Percentiles rank a stretch among this genome's conserved stretches.
phyloP scores from a whole-genome alignment of 331 rosid genomes.

The Quercus lobata region DNA sequence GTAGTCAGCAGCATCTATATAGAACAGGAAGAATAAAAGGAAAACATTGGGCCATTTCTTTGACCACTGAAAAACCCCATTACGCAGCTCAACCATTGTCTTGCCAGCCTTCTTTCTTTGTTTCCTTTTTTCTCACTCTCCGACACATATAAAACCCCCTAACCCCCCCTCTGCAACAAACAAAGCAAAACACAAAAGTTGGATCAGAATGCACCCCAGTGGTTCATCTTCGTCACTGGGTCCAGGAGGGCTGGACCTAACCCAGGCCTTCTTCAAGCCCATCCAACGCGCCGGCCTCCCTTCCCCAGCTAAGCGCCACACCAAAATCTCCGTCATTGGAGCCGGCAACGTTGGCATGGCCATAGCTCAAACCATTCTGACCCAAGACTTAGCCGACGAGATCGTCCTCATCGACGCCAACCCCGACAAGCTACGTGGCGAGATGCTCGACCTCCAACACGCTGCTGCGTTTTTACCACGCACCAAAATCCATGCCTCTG shows the following conservation, averaged over 20 bases:
- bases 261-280: slow-evolving; percentile 65
- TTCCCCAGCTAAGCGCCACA: slow-evolving; percentile 54
- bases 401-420: slow-evolving; percentile 69
- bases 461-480: slow-evolving; percentile 96
- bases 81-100: too few relatives aligned
- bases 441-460: slow-evolving; percentile 91
- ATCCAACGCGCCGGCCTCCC: slow-evolving; percentile 49
- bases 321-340: slow-evolving; percentile 72
- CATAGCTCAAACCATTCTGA: slow-evolving; percentile 91
- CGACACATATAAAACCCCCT: neutral
- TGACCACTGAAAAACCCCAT: too few relatives aligned
- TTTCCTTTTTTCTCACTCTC: too few relatives aligned
- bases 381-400: slow-evolving; percentile 75
- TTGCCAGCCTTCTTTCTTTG: too few relatives aligned
- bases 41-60: too few relatives aligned
- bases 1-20: too few relatives aligned
- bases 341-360: slow-evolving; percentile 99
- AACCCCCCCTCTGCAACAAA: neutral
- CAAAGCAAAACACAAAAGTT: neutral
- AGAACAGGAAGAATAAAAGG: too few relatives aligned
- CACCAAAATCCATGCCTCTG: slow-evolving; percentile 69
- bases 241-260: slow-evolving; percentile 73
- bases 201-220: slow-evolving; percentile 49
- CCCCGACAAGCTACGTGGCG: slow-evolving; percentile 83
- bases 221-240: slow-evolving; percentile 56